phyloP scores from a whole-genome alignment of 179 eudicot genomes.

The Heliamphora pulchella region DNA sequence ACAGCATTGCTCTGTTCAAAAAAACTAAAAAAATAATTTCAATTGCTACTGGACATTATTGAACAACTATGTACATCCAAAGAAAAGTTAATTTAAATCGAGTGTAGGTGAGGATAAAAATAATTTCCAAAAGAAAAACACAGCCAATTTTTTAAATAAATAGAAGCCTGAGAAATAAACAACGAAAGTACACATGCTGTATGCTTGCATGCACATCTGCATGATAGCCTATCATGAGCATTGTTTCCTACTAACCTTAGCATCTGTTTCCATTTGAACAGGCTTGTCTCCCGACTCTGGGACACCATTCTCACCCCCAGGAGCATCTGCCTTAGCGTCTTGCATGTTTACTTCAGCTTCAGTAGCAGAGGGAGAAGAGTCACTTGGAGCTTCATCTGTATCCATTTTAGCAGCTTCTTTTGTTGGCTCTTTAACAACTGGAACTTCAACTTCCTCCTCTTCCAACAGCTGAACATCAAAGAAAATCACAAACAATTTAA shows the following conservation, averaged over 20 bases:
- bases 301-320: conserved; percentile 65
- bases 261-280: conserved; percentile 74
- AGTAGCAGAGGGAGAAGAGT: conserved; percentile 29
- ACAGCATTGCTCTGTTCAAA: not conserved
- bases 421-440: no score
- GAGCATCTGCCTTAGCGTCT: conserved; percentile 51
- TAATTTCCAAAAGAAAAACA: not conserved
- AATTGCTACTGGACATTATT: not conserved
- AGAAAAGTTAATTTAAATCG: not conserved
- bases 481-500: not conserved
- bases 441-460: conserved; percentile 82
- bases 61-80: not conserved
- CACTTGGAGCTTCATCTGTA: conserved; percentile 49
- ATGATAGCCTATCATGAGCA: not conserved
- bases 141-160: not conserved
- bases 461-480: conserved; percentile 57
- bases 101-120: not conserved
- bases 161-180: not conserved
- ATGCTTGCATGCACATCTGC: not conserved
- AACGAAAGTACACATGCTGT: not conserved
- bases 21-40: no score
- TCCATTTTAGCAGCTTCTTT: conserved; percentile 58
- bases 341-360: conserved; percentile 60
- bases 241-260: conserved; percentile 39
- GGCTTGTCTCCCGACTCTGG: conserved; percentile 66